Evolutionary conservation across 495 filamentous ascomycete species (phyloP).

Genomic region (Aspergillus sclerotioniger): DNA sequence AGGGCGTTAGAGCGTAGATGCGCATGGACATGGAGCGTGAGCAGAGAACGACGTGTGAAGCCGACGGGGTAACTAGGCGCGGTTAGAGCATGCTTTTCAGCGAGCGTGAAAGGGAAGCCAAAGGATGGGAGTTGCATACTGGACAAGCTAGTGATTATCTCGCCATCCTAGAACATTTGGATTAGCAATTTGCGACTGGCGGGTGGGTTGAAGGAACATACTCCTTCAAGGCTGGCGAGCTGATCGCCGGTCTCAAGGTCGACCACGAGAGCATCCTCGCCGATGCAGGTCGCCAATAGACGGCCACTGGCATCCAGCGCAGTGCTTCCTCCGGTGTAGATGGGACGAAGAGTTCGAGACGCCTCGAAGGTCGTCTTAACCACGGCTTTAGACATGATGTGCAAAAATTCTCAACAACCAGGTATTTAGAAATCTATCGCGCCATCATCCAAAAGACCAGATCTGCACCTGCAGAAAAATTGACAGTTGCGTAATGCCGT

Average conservation of each 20-base stretch:
- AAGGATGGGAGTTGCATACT: constrained; percentile 46
- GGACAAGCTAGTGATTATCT: constrained; percentile 81
- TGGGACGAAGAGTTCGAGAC: constrained; percentile 77
- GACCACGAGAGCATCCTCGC: constrained; percentile 85
- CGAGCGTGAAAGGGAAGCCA: constrained; percentile 3
- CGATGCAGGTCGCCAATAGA: constrained; percentile 80
- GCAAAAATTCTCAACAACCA: constrained; percentile 11
- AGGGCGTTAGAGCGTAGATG: constrained; percentile 71
- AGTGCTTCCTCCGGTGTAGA: constrained; percentile 88
- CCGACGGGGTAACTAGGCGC: constrained; percentile 73
- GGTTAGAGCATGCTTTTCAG: constrained; percentile 22
- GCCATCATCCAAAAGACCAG: constrained; percentile 21
- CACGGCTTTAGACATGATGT: constrained; percentile 47
- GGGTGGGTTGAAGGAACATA: constrained; percentile 39
- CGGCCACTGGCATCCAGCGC: constrained; percentile 78
- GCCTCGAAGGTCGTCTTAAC: constrained; percentile 86
- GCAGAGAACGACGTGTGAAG: constrained; percentile 82
- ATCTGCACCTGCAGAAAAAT: background rate
- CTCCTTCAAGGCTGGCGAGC: constrained; percentile 84
- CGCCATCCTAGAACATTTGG: constrained; percentile 70
- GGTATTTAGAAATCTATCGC: constrained; percentile 15
- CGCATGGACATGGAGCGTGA: constrained; percentile 93
- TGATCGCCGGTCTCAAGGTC: constrained; percentile 80
- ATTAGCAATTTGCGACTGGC: constrained; percentile 20
- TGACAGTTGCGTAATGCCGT: constrained; percentile 6